Base-by-base conservation (phyloP, 345 rosid species). In the Acer yangbiense region DNA sequence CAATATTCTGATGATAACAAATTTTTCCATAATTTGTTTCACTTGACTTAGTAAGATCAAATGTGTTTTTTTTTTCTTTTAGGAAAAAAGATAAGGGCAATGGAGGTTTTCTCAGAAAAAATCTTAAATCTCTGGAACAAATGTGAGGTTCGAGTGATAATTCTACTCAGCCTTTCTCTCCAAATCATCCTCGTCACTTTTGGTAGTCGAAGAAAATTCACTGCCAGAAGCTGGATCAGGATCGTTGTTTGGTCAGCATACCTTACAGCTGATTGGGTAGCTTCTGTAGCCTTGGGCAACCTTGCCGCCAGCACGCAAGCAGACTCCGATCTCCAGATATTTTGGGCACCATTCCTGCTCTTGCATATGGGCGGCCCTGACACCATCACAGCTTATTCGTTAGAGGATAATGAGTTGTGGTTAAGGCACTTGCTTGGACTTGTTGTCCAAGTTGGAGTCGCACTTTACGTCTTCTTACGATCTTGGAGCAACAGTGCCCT, bases 311-410 rank as follows among this genome's bases (percentile, higher is more conserved):
- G 18, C n/a, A 68, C 4, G 39, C 20, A 50, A 0, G 44, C n/a
- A 32, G 11, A n/a, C 18, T 58, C 17, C 16, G 17, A 2, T 11
- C 67, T 79, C 23, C 18, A 50, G 3, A 84, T 68, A 3, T 78
- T 84, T 27, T 86, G 89, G 89, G 69, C 84, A 6, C 82, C 87
- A 8, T 82, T 86, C 67, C 76, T 86, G 18, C 80, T 86, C 46
- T 60, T 84, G 55, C 89, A 86, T 77, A 71, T 86, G 3, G 89
- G 89, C 44, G 87, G 87, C 60, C 83, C 86, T 3, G 87, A 84
- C 62, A 78, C 86, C 69, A 85, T 87, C 60, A 83, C 87, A 6
- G 84, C 89, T 0, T 79, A 69, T 29, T 73, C 89, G 1, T 60
- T 84, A 6, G 84, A 84, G 10, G 87, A 86, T 75, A 84, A 82